Evolutionary conservation across 345 rosid genomes (phyloP), one percentile per base, ranked within the genome.

Genomic region (Physaria fendleri): DNA sequence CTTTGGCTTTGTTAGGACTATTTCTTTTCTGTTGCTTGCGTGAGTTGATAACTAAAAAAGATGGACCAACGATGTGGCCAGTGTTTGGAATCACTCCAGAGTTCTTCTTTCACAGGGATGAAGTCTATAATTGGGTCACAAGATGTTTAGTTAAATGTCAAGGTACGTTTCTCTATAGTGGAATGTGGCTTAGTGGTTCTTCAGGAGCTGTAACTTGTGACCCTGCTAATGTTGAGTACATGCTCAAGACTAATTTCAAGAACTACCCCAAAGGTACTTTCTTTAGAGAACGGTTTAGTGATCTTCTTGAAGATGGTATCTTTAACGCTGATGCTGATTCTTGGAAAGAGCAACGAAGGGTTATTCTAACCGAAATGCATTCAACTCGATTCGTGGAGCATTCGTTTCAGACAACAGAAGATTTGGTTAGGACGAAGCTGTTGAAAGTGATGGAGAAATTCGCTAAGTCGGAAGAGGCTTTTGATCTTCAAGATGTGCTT

Each of bases 291-390:
- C 65, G 81, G 65, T 82, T 90, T 41, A 27, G 3, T 5, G 92
- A 90, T 59, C 63, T 90, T 47, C 90, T 90, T 0, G 97, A 93
- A 1, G 77, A 75, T 7, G 95, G 92, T 3, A 82, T 87, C 40
- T 84, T 87, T 62, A 84, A 84, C 6, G 82, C 79, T 6, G 92
- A 87, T 35, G 85, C 76, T 1, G 77, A 78, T 2, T 46, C 52
- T 2, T 87, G 95, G 89, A 53, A 35, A 48, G 76, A 80, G 42
- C 92, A 87, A 44, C 74, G 84, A 59, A 78, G 82, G 56, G 59
- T 79, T 57, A 82, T 85, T 7, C 73, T 79, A 17, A 58, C 74
- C 2, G 87, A 87, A 62, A 77, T 74, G 65, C 52, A 77, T 40
- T 75, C 81, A 1, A 67, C 81, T 2, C 61, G 85, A 33, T 51